phyloP scores from a whole-genome alignment of 352 stramenopile genomes.

The Globisporangium spinosum region DNA sequence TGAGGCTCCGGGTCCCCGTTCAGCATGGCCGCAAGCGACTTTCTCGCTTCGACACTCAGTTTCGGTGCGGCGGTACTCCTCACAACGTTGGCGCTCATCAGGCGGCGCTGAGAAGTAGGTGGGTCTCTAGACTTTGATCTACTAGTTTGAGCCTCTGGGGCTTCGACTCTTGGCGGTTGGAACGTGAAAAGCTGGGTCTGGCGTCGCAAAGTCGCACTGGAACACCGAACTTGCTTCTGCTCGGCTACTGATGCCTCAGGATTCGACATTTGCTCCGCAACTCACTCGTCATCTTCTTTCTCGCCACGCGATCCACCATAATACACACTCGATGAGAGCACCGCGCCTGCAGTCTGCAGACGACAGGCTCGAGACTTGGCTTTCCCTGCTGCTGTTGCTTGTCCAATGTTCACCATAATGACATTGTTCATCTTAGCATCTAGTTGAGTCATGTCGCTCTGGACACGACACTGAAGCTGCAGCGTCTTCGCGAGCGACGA shows the following conservation, averaged over 20 bases:
- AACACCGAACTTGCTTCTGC: constrained; percentile 28
- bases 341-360: constrained; percentile 7
- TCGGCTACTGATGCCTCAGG: background rate
- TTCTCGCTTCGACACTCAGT: constrained; percentile 7
- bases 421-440: constrained; percentile 1
- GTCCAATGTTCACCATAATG: background rate
- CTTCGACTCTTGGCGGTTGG: constrained; percentile 15
- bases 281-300: background rate
- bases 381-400: background rate
- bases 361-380: background rate
- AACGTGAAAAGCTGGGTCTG: constrained; percentile 46
- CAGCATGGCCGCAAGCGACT: constrained; percentile 12
- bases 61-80: background rate
- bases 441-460: constrained; percentile 22
- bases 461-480: constrained; percentile 26
- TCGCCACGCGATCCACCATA: background rate
- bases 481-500: constrained; percentile 23
- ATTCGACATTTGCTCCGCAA: background rate
- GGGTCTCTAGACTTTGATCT: background rate
- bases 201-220: constrained; percentile 41
- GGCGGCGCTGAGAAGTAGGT: background rate
- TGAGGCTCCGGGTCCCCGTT: constrained; percentile 1
- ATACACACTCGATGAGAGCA: background rate
- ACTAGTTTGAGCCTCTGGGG: background rate
- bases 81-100: constrained; percentile 4